Evolutionary conservation across 2,329 filamentous ascomycete species (phyloP).

Genomic region (Trichophaea hybrida): DNA sequence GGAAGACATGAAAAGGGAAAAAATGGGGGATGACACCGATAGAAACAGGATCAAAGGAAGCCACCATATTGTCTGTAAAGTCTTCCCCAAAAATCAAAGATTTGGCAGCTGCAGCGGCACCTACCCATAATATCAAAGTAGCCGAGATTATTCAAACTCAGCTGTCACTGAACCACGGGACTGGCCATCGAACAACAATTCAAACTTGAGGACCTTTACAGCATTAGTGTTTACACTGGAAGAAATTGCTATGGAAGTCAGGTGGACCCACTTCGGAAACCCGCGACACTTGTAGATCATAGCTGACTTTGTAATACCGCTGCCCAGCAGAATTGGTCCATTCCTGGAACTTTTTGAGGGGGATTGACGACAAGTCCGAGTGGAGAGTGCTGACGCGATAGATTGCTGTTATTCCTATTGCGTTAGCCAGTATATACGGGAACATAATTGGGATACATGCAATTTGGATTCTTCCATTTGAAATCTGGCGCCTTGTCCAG

Average conservation of each 20-base stretch:
- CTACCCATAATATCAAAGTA: too few species aligned
- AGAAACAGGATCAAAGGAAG: too few species aligned
- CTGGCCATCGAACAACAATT: neutral
- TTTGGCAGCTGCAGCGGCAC: too few species aligned
- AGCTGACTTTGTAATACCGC: neutral
- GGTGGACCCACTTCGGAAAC: neutral
- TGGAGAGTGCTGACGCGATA: neutral
- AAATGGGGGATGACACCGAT: too few species aligned
- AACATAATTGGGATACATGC: neutral
- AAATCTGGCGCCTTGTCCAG: neutral
- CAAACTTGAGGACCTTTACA: neutral
- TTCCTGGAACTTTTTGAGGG: neutral
- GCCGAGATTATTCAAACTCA: too few species aligned
- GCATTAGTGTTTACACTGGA: too few species aligned
- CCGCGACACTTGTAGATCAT: neutral
- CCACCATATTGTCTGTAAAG: too few species aligned
- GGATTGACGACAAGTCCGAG: neutral
- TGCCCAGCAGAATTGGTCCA: neutral
- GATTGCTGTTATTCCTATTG: neutral
- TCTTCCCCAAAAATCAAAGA: too few species aligned
- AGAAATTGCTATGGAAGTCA: too few species aligned
- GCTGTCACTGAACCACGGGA: too few species aligned
- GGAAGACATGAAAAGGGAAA: too few species aligned
- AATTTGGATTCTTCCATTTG: neutral
- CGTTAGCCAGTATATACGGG: neutral